Conservation (phyloP, 1,284 basidiomycete genomes). For the Melanopsichium pennsylvanicum region DNA sequence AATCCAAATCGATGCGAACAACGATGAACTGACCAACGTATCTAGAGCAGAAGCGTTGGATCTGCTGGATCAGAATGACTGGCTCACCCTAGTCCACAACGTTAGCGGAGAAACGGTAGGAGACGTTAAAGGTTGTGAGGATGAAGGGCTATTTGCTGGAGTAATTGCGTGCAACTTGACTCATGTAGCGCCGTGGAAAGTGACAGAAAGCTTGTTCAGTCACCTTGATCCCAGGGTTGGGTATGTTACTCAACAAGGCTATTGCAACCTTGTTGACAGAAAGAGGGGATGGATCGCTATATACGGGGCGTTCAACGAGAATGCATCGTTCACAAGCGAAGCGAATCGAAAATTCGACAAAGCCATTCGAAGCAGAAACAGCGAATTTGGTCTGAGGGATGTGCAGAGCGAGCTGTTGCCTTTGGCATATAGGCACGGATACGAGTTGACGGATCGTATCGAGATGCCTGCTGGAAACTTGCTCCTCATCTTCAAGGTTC, state of each 20-base stretch:
- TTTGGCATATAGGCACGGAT: conserved; percentile 37
- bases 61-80: conserved; percentile 30
- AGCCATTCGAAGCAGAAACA: conserved; percentile 32
- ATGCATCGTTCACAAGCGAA: conserved; percentile 24
- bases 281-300: conserved; percentile 39
- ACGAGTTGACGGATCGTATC: conserved; percentile 22
- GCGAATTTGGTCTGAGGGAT: conserved; percentile 44
- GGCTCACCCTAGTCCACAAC: conserved; percentile 34
- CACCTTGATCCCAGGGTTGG: conserved; percentile 39
- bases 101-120: conserved; percentile 8
- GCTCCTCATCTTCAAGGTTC: conserved; percentile 22
- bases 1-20: conserved; percentile 18
- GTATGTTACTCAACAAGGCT: conserved; percentile 31
- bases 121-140: not conserved
- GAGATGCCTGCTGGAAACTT: conserved; percentile 48
- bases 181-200: conserved; percentile 37
- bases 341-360: conserved; percentile 45
- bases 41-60: conserved; percentile 32
- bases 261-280: conserved; percentile 11
- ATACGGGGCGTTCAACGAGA: conserved; percentile 52
- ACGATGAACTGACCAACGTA: conserved; percentile 17
- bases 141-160: conserved; percentile 33
- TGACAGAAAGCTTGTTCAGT: conserved; percentile 42
- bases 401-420: conserved; percentile 36
- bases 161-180: conserved; percentile 45